Evolutionary conservation across 140 eudicot species (phyloP), one percentile per base, ranked within the genome.

Genomic region (Stevia rebaudiana): DNA sequence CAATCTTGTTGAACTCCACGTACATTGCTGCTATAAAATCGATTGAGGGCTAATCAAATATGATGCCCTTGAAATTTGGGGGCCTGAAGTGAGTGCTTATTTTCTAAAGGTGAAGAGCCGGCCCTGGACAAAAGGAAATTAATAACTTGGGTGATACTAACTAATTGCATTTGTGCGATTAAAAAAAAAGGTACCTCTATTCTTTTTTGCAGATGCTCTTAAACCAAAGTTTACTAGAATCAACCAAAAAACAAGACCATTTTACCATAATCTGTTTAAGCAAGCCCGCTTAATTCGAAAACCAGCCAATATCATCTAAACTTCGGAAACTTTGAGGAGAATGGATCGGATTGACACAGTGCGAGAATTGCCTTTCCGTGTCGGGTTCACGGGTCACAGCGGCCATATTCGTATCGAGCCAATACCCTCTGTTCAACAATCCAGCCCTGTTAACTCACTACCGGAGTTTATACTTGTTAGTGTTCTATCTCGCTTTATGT

Each of bases 371-470:
- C 70, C 95, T 8, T 94, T 94, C 74, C 88, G 97, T 72, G 86
- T 94, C 54, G 87, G 94, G 47, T 82, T 94, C 82, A 76, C 95
- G 48, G 99, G 99, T 15, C 90, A 94, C 76, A 76, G 85, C 61
- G 99, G 97, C 39, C 99, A 94, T 70, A 84, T 94, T 71, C 74
- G 80, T 19, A 67, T 94, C 70, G 91, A 94, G 63, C 97, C 97
- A 25, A 82, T 94, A 22, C 94, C 94, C 54, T 84, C 96, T 22
- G 94, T 80, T 48, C 75, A 86, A 55, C 81, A 86, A 74, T 74
- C 79, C 65, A 35, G 13, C 58, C 82, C 92, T 17, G 63, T 80
- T 46, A 36, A 73, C 65, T 51, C 80, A 2, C 86, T 88, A 22
- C 99, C 97, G 17, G 99, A 89, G 44, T 86, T 94, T 69, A 82